Conservation (phyloP, 306 rosid genomes). For the Lathyrus sativus region DNA sequence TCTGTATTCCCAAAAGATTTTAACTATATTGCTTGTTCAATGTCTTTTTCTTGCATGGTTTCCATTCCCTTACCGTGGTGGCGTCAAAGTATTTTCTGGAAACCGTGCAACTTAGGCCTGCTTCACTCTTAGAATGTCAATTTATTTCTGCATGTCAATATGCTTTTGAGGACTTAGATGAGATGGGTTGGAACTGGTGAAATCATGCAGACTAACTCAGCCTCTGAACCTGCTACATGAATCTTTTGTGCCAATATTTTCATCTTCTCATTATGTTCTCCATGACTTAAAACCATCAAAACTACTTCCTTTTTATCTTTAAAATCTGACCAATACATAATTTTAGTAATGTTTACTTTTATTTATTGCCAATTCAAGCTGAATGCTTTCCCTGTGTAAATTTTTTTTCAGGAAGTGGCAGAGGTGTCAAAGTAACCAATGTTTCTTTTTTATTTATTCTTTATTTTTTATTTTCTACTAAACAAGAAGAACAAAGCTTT, state of each 20-base stretch:
- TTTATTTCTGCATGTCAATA: slow-evolving; percentile 23
- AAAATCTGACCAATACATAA: slow-evolving; percentile 2
- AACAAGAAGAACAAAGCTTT: slow-evolving; percentile 5
- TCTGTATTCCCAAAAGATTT: slow-evolving; percentile 16
- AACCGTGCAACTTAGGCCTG: slow-evolving; percentile 27
- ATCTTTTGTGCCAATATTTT: slow-evolving; percentile 13
- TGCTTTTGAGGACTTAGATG: slow-evolving; percentile 24
- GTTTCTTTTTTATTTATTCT: slow-evolving; percentile 9
- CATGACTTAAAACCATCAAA: neutral
- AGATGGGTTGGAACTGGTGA: slow-evolving; percentile 20
- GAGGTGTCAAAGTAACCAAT: slow-evolving; percentile 22
- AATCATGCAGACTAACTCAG: slow-evolving; percentile 5
- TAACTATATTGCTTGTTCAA: slow-evolving; percentile 24
- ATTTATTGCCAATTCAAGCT: slow-evolving; percentile 16
- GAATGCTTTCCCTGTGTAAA: slow-evolving; percentile 13
- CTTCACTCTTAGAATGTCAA: slow-evolving; percentile 20
- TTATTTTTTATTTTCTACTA: slow-evolving; percentile 30
- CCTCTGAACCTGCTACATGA: slow-evolving; percentile 10
- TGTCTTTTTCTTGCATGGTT: slow-evolving; percentile 27
- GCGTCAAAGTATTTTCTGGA: slow-evolving; percentile 19
- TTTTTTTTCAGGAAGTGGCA: neutral
- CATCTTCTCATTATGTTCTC: slow-evolving; percentile 24
- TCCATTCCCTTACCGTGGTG: slow-evolving; percentile 10
- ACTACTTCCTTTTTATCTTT: neutral
- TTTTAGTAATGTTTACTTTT: neutral